Evolutionary conservation across 2,329 filamentous ascomycete genomes (phyloP), one percentile per base, ranked within the genome.

Genomic region (Rachicladosporium sp.): DNA sequence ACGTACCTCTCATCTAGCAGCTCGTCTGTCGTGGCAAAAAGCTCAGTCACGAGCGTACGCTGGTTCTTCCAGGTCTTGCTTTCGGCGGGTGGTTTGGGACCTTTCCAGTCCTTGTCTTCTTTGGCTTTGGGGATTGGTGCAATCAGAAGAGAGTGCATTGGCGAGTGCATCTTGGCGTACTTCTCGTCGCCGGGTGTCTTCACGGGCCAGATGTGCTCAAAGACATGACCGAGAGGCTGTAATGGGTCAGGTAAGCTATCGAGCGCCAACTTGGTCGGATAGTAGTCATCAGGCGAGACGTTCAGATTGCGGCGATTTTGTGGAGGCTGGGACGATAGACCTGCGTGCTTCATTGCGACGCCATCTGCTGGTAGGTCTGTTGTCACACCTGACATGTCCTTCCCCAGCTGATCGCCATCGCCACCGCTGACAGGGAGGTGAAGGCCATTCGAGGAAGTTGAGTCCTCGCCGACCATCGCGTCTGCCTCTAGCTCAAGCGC

Each of bases 151-250:
- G 85, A 79, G 46, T 84, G 76, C 29, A 96, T 65, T 2, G 91
- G 88, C 3, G 91, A 96, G 60, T 93, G 82, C 55, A 98, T 76
- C 55, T 78, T 82, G 49, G 74, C 76, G 53, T 80, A 75, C 56
- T 78, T 83, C 48, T 86, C 81, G 57, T 96, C 89, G 3, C 88
- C 91, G 2, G 86, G 84, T 0, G 86, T 82, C 56, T 78, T 82
- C 42, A 95, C 76, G 7, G 88, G 89, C 87, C 91, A 95, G 31
- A 95, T 66, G 52, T 91, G 81, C 6, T 78, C 70, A 49, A 98
- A 96, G 57, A 95, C 83, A 43, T 84, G 76, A 31, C 82, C 78
- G 43, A 95, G 74, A 1, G 79, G 76, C 54, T 76, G 61, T 31
- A 71, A 47, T 4, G 61, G 50, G 12, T 52, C 51, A 7, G 68